phyloP scores from a whole-genome alignment of 768 basidiomycete genomes.

The Coprinellus micaceus region DNA sequence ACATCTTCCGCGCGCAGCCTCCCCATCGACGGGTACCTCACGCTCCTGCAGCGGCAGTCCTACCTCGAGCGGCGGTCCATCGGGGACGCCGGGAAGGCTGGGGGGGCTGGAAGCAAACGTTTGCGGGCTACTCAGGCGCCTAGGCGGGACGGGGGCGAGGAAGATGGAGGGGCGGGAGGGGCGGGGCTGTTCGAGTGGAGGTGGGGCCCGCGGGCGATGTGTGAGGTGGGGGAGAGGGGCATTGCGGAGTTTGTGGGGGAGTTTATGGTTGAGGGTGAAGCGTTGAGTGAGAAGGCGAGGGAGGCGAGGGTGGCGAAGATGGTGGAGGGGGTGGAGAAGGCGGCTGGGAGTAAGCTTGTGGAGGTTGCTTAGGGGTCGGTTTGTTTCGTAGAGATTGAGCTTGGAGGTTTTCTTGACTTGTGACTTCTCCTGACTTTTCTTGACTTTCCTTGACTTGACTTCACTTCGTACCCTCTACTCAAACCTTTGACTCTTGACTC shows the following conservation, averaged over 20 bases:
- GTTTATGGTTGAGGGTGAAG: conserved; percentile 60
- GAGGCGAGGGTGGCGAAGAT: conserved; percentile 42
- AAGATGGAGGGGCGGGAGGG: no score
- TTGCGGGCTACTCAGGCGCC: conserved; percentile 36
- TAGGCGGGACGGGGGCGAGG: conserved; percentile 14
- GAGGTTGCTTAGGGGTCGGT: conserved; percentile 33
- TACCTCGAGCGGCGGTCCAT: conserved; percentile 70
- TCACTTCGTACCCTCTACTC: no score
- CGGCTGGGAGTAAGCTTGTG: conserved; percentile 55
- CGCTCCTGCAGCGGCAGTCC: conserved; percentile 59
- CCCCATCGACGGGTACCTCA: conserved; percentile 64
- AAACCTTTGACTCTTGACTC: no score
- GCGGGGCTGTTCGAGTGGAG: conserved; percentile 67
- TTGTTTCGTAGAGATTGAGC: no score
- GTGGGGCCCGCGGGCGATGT: conserved; percentile 79
- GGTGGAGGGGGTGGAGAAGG: conserved; percentile 56
- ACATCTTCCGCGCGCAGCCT: conserved; percentile 48
- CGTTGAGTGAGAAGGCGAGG: conserved; percentile 30
- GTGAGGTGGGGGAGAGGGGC: conserved; percentile 78
- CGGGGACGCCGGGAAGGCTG: conserved; percentile 40
- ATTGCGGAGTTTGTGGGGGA: conserved; percentile 75
- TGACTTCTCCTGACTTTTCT: no score
- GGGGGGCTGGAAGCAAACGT: conserved; percentile 56
- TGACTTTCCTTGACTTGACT: no score
- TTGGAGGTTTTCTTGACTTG: no score